These are phyloP conservation scores for Yamadazyma membranifaciens DNA, from an alignment of 1,139 yeast genomes.

Conservation along the genomic window DNA sequence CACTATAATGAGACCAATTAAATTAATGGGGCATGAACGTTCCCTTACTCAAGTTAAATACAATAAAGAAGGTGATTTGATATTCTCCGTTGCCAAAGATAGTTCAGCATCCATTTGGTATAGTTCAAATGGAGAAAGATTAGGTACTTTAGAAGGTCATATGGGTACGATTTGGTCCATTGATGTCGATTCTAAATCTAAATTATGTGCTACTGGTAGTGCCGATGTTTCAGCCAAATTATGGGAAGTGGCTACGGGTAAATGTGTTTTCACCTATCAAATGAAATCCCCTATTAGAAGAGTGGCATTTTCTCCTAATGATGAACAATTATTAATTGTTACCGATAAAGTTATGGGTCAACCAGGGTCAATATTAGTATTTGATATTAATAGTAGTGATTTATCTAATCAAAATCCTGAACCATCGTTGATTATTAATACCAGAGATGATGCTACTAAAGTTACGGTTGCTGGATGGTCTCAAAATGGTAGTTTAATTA, in stretches of 20 bases:
- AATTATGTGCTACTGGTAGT: constrained; percentile 80
- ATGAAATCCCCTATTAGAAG: constrained; percentile 85
- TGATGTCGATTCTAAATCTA: constrained; percentile 73
- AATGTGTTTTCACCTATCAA: constrained; percentile 71
- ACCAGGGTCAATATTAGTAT: constrained; percentile 73
- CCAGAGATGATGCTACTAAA: constrained; percentile 60
- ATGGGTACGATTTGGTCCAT: constrained; percentile 95
- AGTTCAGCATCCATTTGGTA: constrained; percentile 88
- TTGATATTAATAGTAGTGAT: constrained; percentile 50
- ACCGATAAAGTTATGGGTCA: constrained; percentile 94
- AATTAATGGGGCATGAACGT: constrained; percentile 80
- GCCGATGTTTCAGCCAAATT: constrained; percentile 86
- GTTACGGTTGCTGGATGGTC: constrained; percentile 91
- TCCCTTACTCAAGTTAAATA: constrained; percentile 88
- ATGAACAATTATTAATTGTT: constrained; percentile 66
- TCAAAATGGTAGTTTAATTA: constrained; percentile 66
- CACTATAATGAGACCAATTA: constrained; percentile 47
- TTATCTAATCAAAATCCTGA: constrained; percentile 38
- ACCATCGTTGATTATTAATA: constrained; percentile 65
- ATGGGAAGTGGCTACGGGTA: constrained; percentile 83
- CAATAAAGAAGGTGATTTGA: constrained; percentile 92
- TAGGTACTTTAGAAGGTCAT: constrained; percentile 87
- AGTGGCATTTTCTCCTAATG: constrained; percentile 82
- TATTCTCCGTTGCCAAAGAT: constrained; percentile 93
- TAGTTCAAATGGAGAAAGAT: constrained; percentile 92